Evolutionary conservation across 164 flowering plant genomes (phyloP).

Genomic region (Annona cherimola): DNA sequence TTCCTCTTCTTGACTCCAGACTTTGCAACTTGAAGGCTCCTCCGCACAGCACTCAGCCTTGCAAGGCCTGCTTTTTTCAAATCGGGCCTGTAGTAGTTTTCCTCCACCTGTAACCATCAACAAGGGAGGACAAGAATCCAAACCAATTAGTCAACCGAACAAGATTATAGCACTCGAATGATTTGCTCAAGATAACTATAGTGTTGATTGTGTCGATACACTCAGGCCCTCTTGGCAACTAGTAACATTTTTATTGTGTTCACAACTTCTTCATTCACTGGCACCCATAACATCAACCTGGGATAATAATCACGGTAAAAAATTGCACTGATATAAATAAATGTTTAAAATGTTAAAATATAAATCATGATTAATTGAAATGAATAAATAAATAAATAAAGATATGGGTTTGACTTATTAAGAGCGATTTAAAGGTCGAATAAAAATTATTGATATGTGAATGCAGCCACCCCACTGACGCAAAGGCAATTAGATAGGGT

Average conservation of each 20-base stretch:
- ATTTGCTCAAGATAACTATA: background rate
- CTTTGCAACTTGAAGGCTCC: constrained; percentile 77
- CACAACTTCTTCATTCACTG: background rate
- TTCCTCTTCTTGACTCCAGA: constrained; percentile 87
- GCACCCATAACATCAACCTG: background rate
- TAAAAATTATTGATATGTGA: too few relatives aligned
- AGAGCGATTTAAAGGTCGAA: too few relatives aligned
- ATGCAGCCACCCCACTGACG: too few relatives aligned
- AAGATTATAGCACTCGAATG: background rate
- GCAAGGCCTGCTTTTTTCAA: constrained; percentile 85
- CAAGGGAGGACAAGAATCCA: background rate
- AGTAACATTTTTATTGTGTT: too few relatives aligned
- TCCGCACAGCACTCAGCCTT: constrained; percentile 68
- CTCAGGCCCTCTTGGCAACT: background rate
- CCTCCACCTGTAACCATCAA: constrained; percentile 44
- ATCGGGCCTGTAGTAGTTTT: constrained; percentile 82
- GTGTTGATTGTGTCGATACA: too few relatives aligned
- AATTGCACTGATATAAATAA: too few relatives aligned
- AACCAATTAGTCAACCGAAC: background rate
- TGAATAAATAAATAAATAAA: too few relatives aligned
- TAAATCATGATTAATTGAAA: too few relatives aligned
- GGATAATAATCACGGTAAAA: background rate
- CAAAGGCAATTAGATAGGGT: too few relatives aligned
- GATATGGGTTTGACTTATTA: too few relatives aligned
- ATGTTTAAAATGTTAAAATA: too few relatives aligned